A percentile compares a stretch with the other conserved stretches of the same genome.
phyloP scores from a whole-genome alignment of 441 rosid genomes.

The Euphorbia celastroides region DNA sequence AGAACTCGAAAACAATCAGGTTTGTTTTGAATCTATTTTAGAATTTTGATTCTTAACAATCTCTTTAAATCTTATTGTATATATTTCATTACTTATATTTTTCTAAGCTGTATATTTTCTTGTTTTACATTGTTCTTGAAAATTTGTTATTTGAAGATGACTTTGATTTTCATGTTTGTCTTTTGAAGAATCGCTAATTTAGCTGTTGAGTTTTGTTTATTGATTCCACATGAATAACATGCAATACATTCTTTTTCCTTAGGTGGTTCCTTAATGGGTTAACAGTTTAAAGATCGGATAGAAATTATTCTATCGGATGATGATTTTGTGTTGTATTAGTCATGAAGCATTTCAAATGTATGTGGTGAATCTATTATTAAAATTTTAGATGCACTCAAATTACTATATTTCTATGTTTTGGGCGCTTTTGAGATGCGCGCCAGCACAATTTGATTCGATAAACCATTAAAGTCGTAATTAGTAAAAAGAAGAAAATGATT shows the following conservation, averaged over 20 bases:
- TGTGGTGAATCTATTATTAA: background rate
- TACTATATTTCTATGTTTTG: background rate
- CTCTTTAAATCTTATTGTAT: background rate
- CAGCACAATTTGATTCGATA: no score
- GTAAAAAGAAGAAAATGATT: no score
- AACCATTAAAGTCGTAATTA: no score
- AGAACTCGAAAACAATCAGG: background rate
- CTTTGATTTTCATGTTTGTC: background rate
- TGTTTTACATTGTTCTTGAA: background rate
- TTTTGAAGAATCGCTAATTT: no score
- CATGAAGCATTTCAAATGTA: background rate
- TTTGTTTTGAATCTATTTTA: background rate
- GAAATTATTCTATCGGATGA: background rate
- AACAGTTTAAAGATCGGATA: no score
- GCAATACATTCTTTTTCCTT: no score
- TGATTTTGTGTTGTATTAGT: background rate
- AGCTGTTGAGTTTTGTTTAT: no score
- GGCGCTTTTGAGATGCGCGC: background rate
- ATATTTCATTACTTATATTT: background rate
- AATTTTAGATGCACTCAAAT: background rate
- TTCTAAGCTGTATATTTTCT: background rate
- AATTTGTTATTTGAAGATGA: background rate
- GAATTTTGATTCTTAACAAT: background rate
- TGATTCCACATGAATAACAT: no score
- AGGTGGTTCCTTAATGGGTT: background rate